A percentile compares a stretch with the other conserved stretches of the same genome.
phyloP scores from a whole-genome alignment of 148 eudicot species.

The Rhododendron ferrugineum region DNA sequence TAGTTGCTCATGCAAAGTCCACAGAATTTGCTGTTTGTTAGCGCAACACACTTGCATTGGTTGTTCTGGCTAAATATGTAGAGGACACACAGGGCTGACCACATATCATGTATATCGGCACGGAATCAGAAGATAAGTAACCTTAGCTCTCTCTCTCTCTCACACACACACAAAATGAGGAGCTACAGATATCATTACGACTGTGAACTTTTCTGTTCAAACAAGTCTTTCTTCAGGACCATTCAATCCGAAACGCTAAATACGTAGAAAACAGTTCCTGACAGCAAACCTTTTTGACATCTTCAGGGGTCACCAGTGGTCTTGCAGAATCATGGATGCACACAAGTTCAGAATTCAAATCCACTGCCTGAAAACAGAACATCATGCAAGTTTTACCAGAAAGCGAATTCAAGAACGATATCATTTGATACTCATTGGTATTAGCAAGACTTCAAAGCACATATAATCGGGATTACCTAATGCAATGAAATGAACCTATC shows the following conservation, averaged over 20 bases:
- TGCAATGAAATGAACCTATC: background rate
- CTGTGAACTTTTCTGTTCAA: background rate
- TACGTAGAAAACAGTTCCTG: background rate
- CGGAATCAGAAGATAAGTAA: background rate
- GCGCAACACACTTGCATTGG: background rate
- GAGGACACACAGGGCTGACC: background rate
- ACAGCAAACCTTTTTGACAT: conserved; percentile 56
- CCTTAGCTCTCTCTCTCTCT: background rate
- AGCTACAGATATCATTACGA: background rate
- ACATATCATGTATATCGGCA: background rate
- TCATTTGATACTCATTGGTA: background rate
- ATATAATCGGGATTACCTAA: background rate
- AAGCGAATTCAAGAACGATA: background rate
- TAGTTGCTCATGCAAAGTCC: background rate
- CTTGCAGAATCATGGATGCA: conserved; percentile 99
- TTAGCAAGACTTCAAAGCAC: background rate
- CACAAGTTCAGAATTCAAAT: conserved; percentile 63
- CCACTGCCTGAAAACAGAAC: conserved; percentile 48
- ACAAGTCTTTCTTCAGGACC: background rate
- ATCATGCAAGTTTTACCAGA: background rate
- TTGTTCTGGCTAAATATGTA: background rate
- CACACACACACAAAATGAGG: background rate
- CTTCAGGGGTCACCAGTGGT: conserved; percentile 63
- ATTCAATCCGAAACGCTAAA: too few relatives aligned
- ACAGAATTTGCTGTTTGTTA: background rate